phyloP scores from a whole-genome alignment of 2,329 filamentous ascomycete species.

The Ambrosiella xylebori region DNA sequence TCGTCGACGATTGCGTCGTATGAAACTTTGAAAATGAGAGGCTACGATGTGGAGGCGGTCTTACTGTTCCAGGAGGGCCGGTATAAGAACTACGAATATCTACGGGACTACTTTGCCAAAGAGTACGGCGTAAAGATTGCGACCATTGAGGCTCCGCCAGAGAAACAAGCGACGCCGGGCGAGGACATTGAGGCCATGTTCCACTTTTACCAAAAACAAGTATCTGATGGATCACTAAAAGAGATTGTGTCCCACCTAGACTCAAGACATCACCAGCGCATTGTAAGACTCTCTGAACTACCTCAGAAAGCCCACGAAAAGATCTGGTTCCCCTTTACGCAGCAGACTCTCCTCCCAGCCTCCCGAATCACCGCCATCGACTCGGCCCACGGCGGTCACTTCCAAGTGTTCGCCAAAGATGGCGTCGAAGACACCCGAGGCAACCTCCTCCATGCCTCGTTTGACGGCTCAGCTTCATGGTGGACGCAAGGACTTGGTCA shows the following conservation, averaged over 20 bases:
- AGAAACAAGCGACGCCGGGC: constrained; percentile 21
- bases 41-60: constrained; percentile 57
- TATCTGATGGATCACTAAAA: constrained; percentile 22
- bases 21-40: constrained; percentile 60
- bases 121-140: constrained; percentile 39
- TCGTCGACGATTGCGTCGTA: constrained; percentile 64
- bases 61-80: constrained; percentile 48
- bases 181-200: constrained; percentile 41
- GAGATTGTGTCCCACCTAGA: constrained; percentile 35
- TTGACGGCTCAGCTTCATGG: constrained; percentile 78
- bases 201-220: constrained; percentile 42
- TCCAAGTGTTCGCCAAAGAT: constrained; percentile 35
- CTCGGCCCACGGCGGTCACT: constrained; percentile 63
- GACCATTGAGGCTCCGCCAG: constrained; percentile 42
- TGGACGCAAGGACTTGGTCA: constrained; percentile 84
- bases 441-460: constrained; percentile 42
- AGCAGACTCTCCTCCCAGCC: constrained; percentile 47
- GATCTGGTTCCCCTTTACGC: constrained; percentile 82
- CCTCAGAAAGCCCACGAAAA: constrained; percentile 38
- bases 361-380: constrained; percentile 58
- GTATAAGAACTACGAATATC: constrained; percentile 52
- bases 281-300: constrained; percentile 44
- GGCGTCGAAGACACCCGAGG: constrained; percentile 13
- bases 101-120: constrained; percentile 48
- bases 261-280: constrained; percentile 34